Evolutionary conservation across 164 flowering plant genomes (phyloP).

Genomic region (Akebia trifoliata): DNA sequence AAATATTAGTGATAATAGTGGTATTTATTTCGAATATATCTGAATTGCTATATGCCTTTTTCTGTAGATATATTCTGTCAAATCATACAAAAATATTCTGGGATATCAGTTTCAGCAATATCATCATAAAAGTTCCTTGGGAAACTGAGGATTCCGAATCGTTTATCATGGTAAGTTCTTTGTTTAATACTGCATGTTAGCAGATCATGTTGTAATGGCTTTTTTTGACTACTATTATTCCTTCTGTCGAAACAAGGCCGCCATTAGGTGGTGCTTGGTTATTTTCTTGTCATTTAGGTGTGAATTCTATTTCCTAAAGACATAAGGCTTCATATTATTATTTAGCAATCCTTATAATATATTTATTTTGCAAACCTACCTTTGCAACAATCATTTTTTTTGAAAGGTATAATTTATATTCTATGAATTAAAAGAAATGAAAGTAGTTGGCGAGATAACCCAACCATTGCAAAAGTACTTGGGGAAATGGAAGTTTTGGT

Average conservation of each 20-base stretch:
- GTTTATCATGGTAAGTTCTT: slow-evolving; percentile 45
- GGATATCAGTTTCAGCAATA: slow-evolving; percentile 45
- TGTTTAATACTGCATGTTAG: neutral
- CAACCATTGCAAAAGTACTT: no score
- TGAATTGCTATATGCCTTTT: slow-evolving; percentile 3
- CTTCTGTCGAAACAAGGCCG: neutral
- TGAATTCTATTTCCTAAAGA: no score
- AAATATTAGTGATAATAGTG: neutral
- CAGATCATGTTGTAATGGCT: neutral
- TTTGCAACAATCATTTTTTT: no score
- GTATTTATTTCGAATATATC: neutral
- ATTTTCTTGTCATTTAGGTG: neutral
- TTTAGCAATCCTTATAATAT: no score
- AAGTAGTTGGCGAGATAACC: no score
- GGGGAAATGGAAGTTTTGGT: no score
- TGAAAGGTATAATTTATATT: no score
- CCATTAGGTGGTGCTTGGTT: no score
- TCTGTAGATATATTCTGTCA: slow-evolving; percentile 55
- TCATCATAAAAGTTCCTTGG: slow-evolving; percentile 51
- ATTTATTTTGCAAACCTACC: no score
- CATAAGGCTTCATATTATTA: no score
- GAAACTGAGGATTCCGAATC: slow-evolving; percentile 21
- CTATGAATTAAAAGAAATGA: no score
- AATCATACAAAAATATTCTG: slow-evolving; percentile 41
- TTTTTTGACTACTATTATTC: neutral